A percentile compares a stretch with the other conserved stretches of the same genome.
Evolutionary conservation across 257 asterid species (phyloP).

Genomic region (Anisodus tanguticus): DNA sequence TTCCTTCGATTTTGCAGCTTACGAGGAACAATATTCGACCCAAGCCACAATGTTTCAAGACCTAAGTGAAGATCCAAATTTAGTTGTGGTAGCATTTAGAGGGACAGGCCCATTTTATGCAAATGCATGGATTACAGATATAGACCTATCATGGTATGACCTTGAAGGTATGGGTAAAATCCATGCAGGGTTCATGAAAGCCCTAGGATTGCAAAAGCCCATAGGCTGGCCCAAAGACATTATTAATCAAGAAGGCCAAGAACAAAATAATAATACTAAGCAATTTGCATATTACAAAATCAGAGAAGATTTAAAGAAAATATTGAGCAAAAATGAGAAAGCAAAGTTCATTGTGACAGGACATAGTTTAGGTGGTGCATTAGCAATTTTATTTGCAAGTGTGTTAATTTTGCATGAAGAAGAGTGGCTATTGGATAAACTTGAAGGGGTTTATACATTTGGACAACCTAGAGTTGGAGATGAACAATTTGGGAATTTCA

Average conservation of each 20-base stretch:
- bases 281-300: constrained; percentile 63
- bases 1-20: constrained; percentile 38
- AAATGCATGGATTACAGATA: constrained; percentile 61
- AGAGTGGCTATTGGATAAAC: constrained; percentile 45
- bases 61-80: constrained; percentile 40
- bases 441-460: constrained; percentile 82
- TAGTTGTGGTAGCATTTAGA: constrained; percentile 60
- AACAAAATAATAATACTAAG: neutral
- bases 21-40: constrained; percentile 46
- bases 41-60: constrained; percentile 58
- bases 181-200: constrained; percentile 69
- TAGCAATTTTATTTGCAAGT: constrained; percentile 60
- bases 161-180: constrained; percentile 52
- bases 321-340: constrained; percentile 40
- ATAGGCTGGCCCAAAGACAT: constrained; percentile 60
- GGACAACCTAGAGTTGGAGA: constrained; percentile 91
- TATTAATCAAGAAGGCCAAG: neutral
- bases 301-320: constrained; percentile 48
- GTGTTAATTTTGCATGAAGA: constrained; percentile 59
- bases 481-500: constrained; percentile 61
- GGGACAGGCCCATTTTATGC: constrained; percentile 66
- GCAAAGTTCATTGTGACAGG: constrained; percentile 63
- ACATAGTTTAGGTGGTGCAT: constrained; percentile 81
- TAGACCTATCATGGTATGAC: constrained; percentile 71
- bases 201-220: constrained; percentile 63